phyloP scores from a whole-genome alignment of 1,284 basidiomycete genomes.

The Apiotrichum sp. region DNA sequence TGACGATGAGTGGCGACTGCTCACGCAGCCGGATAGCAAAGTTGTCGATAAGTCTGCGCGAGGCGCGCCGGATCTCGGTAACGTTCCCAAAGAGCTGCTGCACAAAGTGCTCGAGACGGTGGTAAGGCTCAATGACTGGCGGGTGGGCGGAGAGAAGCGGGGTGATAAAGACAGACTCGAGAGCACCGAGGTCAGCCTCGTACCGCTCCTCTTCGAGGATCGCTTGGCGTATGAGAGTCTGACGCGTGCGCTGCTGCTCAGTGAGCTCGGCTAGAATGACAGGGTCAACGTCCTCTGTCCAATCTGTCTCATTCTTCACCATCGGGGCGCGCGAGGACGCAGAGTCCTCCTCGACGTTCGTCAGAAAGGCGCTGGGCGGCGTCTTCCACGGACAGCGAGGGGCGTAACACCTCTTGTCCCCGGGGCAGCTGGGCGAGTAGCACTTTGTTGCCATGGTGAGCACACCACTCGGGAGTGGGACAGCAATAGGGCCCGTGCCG shows the following conservation, averaged over 20 bases:
- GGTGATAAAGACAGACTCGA: conserved; percentile 74
- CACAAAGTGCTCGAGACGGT: conserved; percentile 71
- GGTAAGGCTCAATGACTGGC: conserved; percentile 58
- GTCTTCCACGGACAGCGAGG: conserved; percentile 67
- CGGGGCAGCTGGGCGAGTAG: conserved; percentile 54
- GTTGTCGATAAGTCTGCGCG: conserved; percentile 71
- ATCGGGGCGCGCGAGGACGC: not conserved
- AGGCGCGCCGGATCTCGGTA: conserved; percentile 72
- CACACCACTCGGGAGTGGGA: conserved; percentile 58
- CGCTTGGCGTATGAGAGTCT: conserved; percentile 85
- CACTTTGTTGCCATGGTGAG: conserved; percentile 60
- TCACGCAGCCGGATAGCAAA: conserved; percentile 84
- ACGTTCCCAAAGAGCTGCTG: conserved; percentile 83
- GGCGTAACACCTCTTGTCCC: conserved; percentile 50
- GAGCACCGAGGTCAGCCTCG: conserved; percentile 75
- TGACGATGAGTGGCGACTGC: conserved; percentile 72
- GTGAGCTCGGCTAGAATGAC: conserved; percentile 63
- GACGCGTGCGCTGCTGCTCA: conserved; percentile 72
- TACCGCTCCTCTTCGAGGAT: conserved; percentile 88
- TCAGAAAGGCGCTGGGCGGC: conserved; percentile 30
- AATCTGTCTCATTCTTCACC: conserved; percentile 46
- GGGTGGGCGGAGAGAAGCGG: conserved; percentile 66
- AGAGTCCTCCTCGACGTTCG: conserved; percentile 5
- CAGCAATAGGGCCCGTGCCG: conserved; percentile 51
- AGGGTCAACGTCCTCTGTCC: conserved; percentile 65